Evolutionary conservation across 2,329 filamentous ascomycete species (phyloP), one percentile per base, ranked within the genome.

Genomic region (Aspergillus fijiensis): DNA sequence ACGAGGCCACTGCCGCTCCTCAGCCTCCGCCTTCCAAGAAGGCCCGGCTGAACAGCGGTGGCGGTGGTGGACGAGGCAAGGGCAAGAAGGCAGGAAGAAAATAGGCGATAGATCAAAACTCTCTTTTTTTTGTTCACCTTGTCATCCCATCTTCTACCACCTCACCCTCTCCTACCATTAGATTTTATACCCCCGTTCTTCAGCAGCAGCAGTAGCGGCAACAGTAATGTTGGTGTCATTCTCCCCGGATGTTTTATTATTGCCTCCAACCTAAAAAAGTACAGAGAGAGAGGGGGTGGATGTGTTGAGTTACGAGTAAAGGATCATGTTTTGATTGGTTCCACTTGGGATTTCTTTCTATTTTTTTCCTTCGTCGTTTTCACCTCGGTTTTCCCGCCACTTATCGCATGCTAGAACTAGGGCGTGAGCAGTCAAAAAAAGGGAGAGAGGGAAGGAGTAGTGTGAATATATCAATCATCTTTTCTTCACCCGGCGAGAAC

Each of bases 81-180:
- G 70, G 68, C 65, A 77, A 76, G 69, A 69, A 64, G 62, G 74
- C 73, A 69, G 68, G 72, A 39, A 71, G 67, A 67, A 75, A 70
- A 70, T 74, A 70, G 63, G 67, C 53, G 60, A 39, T 47, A 25
- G 59, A 55, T 59, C 54, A 55, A 53, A 27, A 27, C 60, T 64
- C 55, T 63, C 54, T 61, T 51, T 58, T 58, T 64, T 49, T 62
- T 64, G 60, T 60, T 50, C 55, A 56, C 60, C 48, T 54, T 45
- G 49, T 58, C 55, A 54, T 63, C 56, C 57, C 7, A 62, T 61
- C 55, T 63, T 45, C 35, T 55, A 55, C 33, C 35, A 55, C 23
- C 52, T 62, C 39, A 51, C 59, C 57, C 49, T 57, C 35, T 61
- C 45, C 61, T 57, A 45, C 65, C 48, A 50, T 62, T 60, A 47